Evolutionary conservation across 805 yeast genomes (phyloP), one percentile per base, ranked within the genome.

Genomic region (Yarrowia sp.): DNA sequence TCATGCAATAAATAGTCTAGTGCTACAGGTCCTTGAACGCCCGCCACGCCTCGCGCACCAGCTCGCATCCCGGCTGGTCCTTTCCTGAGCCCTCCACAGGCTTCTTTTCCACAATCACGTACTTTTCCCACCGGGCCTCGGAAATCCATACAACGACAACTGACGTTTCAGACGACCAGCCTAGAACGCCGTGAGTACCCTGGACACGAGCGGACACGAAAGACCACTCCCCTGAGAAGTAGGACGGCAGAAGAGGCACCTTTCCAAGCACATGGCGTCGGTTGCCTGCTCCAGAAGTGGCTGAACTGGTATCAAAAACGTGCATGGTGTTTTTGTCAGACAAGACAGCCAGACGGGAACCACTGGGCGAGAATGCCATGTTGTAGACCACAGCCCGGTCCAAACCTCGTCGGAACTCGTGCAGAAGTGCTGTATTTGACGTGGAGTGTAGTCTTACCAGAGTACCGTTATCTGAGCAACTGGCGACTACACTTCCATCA

Each of bases 271-370:
- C 71, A 74, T 91, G 97, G 18, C 85, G 83, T 66, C 89, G 72
- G 68, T 78, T 78, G 38, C 71, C 60, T 6, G 72, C n/a, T 35
- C 22, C 41, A 51, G 51, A 17, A 53, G 65, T 15, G 11, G 63
- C 38, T 13, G 60, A 51, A 7, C 69, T 67, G n/a, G 86, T 78
- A 72, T 87, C 89, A 76, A 85, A 95, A 2, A 93, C 84, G 75
- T 95, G 99, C 63, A 95, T 77, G 0, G 99, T 95, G 69, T 85
- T 87, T 73, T 93, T 95, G 76, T 91, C 97, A 14, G 96, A 88
- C 28, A 95, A 78, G 6, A 91, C 92, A 0, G 98, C 97, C 57
- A 95, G 78, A 70, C 85, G 84, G 10, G 85, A 75, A 53, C 91
- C 92, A 69, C 85, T 82, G 8, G 89, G 92, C 5, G 93, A 87